Evolutionary conservation across 805 yeast genomes (phyloP).

Genomic region (Komagataella mondaviorum): DNA sequence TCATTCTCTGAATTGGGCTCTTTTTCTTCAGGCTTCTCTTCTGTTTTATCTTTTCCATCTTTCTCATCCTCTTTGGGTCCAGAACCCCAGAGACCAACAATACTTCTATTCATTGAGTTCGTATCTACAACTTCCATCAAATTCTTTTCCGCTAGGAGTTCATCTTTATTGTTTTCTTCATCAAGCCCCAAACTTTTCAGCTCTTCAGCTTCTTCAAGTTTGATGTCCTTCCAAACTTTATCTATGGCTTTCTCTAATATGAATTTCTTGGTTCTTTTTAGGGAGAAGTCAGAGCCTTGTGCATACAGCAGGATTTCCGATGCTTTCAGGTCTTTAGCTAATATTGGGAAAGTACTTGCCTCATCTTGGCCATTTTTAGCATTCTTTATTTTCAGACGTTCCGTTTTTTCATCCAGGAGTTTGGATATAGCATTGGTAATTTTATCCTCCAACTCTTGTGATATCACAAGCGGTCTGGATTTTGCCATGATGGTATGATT

Average conservation of each 20-base stretch:
- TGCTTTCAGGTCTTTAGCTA: constrained; percentile 45
- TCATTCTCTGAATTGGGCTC: constrained; percentile 6
- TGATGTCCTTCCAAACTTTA: constrained; percentile 36
- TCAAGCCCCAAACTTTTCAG: constrained; percentile 21
- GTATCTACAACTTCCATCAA: constrained; percentile 53
- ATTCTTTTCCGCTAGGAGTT: constrained; percentile 21
- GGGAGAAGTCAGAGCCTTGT: constrained; percentile 47
- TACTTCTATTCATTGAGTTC: constrained; percentile 65
- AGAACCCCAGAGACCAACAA: constrained; percentile 57
- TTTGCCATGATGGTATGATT: constrained; percentile 9
- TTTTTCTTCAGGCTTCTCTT: constrained; percentile 4
- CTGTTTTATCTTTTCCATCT: constrained; percentile 3
- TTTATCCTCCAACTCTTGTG: constrained; percentile 35
- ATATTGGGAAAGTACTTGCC: constrained; percentile 21
- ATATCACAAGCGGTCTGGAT: constrained; percentile 10
- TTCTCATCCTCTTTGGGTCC: constrained; percentile 4
- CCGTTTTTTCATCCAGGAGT: constrained; percentile 46
- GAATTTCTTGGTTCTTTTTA: constrained; percentile 30
- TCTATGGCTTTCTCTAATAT: constrained; percentile 31
- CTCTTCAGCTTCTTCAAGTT: constrained; percentile 52
- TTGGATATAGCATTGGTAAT: constrained; percentile 40
- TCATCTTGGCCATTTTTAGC: constrained; percentile 21
- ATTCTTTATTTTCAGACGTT: constrained; percentile 19
- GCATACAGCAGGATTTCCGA: constrained; percentile 45
- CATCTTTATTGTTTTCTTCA: constrained; percentile 6